Evolutionary conservation across 768 basidiomycete species (phyloP).

Genomic region (Suillus subaureus): DNA sequence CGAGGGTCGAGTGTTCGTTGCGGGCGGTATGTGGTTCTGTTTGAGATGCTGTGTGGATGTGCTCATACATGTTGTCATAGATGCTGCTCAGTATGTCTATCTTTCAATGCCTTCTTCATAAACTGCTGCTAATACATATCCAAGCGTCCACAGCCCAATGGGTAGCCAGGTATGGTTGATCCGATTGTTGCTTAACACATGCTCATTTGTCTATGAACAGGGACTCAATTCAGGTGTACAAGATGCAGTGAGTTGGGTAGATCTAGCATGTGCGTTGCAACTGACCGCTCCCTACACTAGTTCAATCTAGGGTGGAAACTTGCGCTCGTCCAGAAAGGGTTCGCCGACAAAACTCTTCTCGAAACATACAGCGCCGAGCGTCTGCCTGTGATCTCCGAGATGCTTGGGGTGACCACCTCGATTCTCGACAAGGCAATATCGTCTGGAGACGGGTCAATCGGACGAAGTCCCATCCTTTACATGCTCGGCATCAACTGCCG

Average conservation of each 20-base stretch:
- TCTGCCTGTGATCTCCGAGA: constrained; percentile 30
- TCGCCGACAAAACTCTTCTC: constrained; percentile 24
- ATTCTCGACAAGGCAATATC: neutral
- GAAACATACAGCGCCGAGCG: constrained; percentile 30
- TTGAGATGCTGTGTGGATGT: neutral
- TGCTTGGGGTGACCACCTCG: constrained; percentile 25
- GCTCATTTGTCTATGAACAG: constrained; percentile 16
- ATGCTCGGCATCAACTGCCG: constrained; percentile 36
- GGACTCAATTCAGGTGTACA: constrained; percentile 43
- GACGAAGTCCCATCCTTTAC: constrained; percentile 18
- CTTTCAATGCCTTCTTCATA: neutral
- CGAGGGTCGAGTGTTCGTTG: constrained; percentile 17
- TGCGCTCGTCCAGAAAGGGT: constrained; percentile 25
- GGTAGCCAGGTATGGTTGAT: neutral
- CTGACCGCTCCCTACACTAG: neutral
- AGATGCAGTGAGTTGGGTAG: constrained; percentile 35
- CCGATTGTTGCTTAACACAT: no score
- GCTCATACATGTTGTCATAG: neutral
- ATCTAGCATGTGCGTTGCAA: neutral
- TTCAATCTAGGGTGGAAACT: constrained; percentile 32
- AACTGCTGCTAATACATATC: neutral
- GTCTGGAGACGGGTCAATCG: neutral
- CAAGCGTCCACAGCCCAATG: neutral
- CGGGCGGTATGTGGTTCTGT: constrained; percentile 13
- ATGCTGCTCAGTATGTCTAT: constrained; percentile 2